Conservation (phyloP, 2,329 filamentous ascomycete genomes). For the Colletotrichum gloeosporioides region DNA sequence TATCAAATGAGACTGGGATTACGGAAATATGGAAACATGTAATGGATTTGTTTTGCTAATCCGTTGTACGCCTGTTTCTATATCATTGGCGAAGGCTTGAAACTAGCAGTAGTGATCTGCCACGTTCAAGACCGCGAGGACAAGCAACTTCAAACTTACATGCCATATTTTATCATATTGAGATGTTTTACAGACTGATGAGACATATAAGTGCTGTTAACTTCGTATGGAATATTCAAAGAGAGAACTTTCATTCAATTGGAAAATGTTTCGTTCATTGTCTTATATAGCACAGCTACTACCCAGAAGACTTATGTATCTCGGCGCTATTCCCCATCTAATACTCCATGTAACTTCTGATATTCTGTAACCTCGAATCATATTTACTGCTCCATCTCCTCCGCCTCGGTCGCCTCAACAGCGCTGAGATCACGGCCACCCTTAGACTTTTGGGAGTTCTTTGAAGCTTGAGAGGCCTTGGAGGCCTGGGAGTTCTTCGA, state of each 20-base stretch:
- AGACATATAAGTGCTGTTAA: neutral
- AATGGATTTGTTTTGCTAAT: too few relatives aligned
- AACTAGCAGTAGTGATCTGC: rapidly evolving
- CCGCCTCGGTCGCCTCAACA: neutral
- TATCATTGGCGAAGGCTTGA: too few relatives aligned
- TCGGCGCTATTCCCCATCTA: neutral
- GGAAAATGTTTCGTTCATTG: neutral
- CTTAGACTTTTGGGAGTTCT: neutral
- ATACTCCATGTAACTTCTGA: neutral
- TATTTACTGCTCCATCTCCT: neutral
- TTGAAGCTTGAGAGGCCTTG: neutral
- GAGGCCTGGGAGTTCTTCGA: neutral
- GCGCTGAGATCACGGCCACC: neutral
- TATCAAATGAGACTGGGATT: too few relatives aligned
- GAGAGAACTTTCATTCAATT: neutral
- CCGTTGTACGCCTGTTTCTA: too few relatives aligned
- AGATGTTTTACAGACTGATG: neutral
- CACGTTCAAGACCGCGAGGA: neutral
- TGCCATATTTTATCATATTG: neutral
- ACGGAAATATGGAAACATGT: too few relatives aligned
- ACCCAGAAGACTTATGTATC: neutral
- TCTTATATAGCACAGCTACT: neutral
- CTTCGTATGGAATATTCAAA: neutral
- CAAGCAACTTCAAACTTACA: neutral
- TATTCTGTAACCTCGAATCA: neutral